Base-by-base conservation (phyloP, 1,139 yeast genomes). In the Nakaseomyces bracarensis region DNA sequence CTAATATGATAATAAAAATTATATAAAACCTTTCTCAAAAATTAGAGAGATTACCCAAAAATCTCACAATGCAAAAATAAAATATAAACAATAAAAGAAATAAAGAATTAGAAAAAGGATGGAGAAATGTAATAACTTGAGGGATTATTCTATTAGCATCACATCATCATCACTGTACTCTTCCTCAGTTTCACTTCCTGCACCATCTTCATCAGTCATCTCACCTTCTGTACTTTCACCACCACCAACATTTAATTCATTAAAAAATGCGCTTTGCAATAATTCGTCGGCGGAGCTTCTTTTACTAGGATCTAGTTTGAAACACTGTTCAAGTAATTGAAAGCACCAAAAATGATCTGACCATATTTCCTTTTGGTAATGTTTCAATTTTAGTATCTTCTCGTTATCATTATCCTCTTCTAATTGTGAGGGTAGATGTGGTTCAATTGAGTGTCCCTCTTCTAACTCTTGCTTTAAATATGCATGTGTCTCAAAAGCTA, bases 401-500 rank as follows among this genome's bases (percentile, higher is more conserved):
- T 44, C 41, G n/a, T 46, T 46, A 20, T 45, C 43, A n/a, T 47
- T 44, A 11, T 46, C 46, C 23, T 46, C 49, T 20, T 49, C 43
- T 4, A 41, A 30, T 18, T 41, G 41, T 28, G 34, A 28, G 6
- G 55, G 54, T 27, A 48, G 41, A 28, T 47, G 46, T 26, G 59
- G 56, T 38, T 52, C 58, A 25, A 55, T 53, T 6, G 54, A 49
- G n/a, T 43, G 47, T 13, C 48, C 47, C 21, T 51, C 57, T 21
- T 46, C 43, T 18, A 55, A 34, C 35, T 55, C 58, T 36, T 55
- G 58, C 20, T 46, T 43, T 13, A 65, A 45, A 46, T 56, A 59
- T 28, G 53, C 54, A 37, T 49, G 50, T 1, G 70, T 64, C 41
- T 67, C 70, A 46, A 58, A 60, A 4, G 65, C 66, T 28, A 66